Base-by-base conservation (phyloP, 441 rosid genomes). In the Hura crepitans region DNA sequence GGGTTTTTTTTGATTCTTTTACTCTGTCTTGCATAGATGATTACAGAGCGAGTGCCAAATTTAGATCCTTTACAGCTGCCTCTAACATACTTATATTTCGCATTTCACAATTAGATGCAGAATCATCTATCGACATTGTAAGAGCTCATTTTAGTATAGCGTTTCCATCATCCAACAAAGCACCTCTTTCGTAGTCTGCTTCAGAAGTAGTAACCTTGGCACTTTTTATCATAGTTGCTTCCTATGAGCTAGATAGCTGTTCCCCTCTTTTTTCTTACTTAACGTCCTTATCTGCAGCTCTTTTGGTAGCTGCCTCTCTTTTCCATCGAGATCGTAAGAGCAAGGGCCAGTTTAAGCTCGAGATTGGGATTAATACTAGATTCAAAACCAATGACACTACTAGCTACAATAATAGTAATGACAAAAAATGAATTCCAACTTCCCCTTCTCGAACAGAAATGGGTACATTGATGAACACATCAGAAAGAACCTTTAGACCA, bases 381-480 rank as follows among this genome's bases (percentile, higher is more conserved):
- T 69, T 89, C 96, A 68, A 78, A 89, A 73, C 80, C 75, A 46
- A 71, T 65, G 15, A 58, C 88, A 73, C 81, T 81, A n/a, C n/a
- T n/a, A n/a, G n/a, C n/a, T n/a, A n/a, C n/a, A n/a, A 58, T 80
- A 13, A 85, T 88, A 2, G 83, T 87, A 13, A 93, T 86, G 1
- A 87, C 91, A 47, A 86, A n/a, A 92, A 82, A 84, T 88, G 69
- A 75, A 86, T 85, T 66, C 92, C 92, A 69, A 91, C 97, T 79
- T 83, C 75, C 65, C 75, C 88, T 64, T 89, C 95, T 50, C 89
- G 87, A 60, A 87, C 86, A 77, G 89, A 91, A 43, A 89, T 68
- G 42, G 91, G 93, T 39, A 95, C 76, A 97, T 96, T 92, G 64
- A 92, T 88, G 33, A 94, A 83, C n/a, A 86, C 96, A 84, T 92